Base-by-base conservation (phyloP, 1,139 yeast genomes). In the Yamadazyma spencermartinsiae region DNA sequence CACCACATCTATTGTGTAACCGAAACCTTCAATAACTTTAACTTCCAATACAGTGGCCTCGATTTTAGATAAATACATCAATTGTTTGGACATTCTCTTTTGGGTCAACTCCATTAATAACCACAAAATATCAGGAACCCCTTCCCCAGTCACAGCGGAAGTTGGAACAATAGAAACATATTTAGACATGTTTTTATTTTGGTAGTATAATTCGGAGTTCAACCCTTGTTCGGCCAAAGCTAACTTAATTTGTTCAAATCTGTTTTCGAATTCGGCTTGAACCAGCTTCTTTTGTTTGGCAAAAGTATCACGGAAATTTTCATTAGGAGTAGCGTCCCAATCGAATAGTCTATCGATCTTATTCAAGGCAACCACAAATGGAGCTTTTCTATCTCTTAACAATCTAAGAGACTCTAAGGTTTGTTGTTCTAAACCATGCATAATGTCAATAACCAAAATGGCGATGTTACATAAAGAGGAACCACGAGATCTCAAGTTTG, bases 351-450 rank as follows among this genome's bases (percentile, higher is more conserved):
- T 87, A 74, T 92, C 99, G 55, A 92, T 89, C 72, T 92, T 92
- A 76, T 92, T 92, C 60, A 92, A 77, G 8, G 98, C 98, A 50
- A 92, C 98, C 51, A 92, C 78, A 57, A 92, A 92, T 35, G 99
- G 99, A 34, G 98, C 96, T 73, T 92, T 94, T 68, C 97, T 81
- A 61, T 92, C 98, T 65, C 96, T 81, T 63, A 92, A 79, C 52
- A 94, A 76, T 59, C 87, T 78, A 57, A 92, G 86, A 21, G 97
- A 88, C 71, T 92, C 99, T 45, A 92, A 68, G 12, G 99, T 92
- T 72, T 92, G 98, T 60, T 84, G 98, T 72, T 92, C 98, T 54
- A 92, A 77, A 61, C 99, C 99, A 72, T 92, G 99, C 96, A 90
- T 92, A 57, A 92, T 92, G 66, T 92, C 99, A 57, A 94, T 89